Evolutionary conservation across 768 basidiomycete species (phyloP).

Genomic region (Macrolepiota albuminosa): DNA sequence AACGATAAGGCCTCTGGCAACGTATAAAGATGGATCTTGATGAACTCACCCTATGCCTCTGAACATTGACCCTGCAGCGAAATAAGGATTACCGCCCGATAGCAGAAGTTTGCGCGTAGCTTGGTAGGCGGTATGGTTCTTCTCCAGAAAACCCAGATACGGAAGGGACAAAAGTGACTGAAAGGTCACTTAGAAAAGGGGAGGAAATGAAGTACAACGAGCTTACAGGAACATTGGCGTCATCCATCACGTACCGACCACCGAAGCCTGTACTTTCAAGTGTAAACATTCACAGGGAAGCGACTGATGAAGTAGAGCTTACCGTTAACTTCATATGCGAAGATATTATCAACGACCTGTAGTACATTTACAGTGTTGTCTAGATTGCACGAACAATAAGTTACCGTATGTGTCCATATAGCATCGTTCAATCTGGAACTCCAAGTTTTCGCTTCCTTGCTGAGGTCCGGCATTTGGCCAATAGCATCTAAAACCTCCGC

Average conservation of each 20-base stretch:
- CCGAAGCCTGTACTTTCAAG: conserved; percentile 47
- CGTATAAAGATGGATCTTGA: neutral
- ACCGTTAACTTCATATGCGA: conserved; percentile 80
- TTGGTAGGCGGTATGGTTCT: conserved; percentile 50
- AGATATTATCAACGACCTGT: conserved; percentile 59
- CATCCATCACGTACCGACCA: conserved; percentile 76
- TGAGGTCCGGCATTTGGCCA: conserved; percentile 44
- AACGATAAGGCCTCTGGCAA: neutral
- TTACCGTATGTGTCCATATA: conserved; percentile 58
- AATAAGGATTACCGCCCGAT: conserved; percentile 69
- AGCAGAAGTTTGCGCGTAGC: conserved; percentile 61
- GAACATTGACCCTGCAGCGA: conserved; percentile 55
- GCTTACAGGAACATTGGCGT: conserved; percentile 78
- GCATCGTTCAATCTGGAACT: conserved; percentile 55
- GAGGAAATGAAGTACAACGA: neutral
- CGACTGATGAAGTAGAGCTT: conserved; percentile 2
- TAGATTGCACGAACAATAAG: conserved; percentile 10
- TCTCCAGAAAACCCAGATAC: conserved; percentile 73
- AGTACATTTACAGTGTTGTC: neutral
- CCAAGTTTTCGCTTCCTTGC: conserved; percentile 49
- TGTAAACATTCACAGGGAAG: neutral
- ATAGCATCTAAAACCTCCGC: conserved; percentile 53
- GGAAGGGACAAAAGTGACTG: conserved; percentile 77
- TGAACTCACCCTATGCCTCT: conserved; percentile 60
- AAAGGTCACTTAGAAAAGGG: neutral